Conservation (phyloP, 2,329 filamentous ascomycete species). For the Alternaria ventricosa region DNA sequence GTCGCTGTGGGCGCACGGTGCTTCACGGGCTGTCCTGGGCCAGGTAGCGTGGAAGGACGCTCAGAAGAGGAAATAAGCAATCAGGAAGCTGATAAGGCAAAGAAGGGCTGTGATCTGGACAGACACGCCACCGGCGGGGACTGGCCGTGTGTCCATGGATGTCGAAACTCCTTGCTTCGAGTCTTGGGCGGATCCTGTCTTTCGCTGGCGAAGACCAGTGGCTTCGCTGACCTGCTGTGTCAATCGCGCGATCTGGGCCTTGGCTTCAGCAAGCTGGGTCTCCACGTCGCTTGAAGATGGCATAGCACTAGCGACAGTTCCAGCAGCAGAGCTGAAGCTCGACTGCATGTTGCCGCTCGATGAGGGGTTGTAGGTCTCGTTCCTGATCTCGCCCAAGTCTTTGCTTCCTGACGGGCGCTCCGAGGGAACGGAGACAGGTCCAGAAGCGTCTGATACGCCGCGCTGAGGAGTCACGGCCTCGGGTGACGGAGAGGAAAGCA, state of each 20-base stretch:
- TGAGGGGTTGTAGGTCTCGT: constrained; percentile 51
- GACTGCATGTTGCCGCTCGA: constrained; percentile 44
- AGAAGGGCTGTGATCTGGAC: constrained; percentile 83
- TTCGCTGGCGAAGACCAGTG: constrained; percentile 79
- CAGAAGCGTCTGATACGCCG: constrained; percentile 38
- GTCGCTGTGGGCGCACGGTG: constrained; percentile 28
- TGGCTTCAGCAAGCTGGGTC: constrained; percentile 75
- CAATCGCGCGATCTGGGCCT: constrained; percentile 73
- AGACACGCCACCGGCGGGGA: constrained; percentile 76
- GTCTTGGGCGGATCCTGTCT: constrained; percentile 63
- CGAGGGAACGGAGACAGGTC: constrained; percentile 48
- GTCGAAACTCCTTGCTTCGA: constrained; percentile 59
- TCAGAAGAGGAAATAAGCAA: constrained; percentile 97
- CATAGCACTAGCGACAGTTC: constrained; percentile 57
- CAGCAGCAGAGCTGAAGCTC: constrained; percentile 54
- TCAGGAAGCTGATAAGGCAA: constrained; percentile 87
- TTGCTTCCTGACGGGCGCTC: constrained; percentile 49
- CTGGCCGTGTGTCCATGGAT: constrained; percentile 59
- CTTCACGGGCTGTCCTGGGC: constrained; percentile 19
- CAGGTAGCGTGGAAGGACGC: constrained; percentile 29
- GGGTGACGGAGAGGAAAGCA: constrained; percentile 60
- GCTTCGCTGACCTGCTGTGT: constrained; percentile 62
- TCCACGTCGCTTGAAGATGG: constrained; percentile 69
- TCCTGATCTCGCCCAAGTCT: constrained; percentile 50
- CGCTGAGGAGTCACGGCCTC: constrained; percentile 58